Base-by-base conservation (phyloP, 148 eudicot genomes). In the Simmondsia chinensis region DNA sequence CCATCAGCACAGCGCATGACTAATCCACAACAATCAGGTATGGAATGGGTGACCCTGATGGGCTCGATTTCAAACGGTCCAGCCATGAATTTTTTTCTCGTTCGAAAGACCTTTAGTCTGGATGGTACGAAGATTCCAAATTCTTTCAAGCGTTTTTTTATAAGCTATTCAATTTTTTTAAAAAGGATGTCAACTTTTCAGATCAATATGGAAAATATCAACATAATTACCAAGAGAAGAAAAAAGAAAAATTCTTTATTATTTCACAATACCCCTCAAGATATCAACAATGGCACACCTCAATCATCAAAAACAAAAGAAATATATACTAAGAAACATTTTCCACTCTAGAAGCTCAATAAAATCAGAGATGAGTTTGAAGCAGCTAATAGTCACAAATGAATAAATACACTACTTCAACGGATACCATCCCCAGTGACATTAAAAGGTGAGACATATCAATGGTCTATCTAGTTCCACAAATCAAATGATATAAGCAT, bases 1-100 rank as follows among this genome's bases (percentile, higher is more conserved):
- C 97, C 97, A 72, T 91, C 97, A 63, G 95, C 62, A 59, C 97
- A 91, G 34, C 97, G 94, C 52, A 91, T 70, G 61, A 91, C 94
- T 70, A 91, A 60, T 47, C 97, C 97, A 69, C 74, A 79, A 63
- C 97, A 91, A 79, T 91, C 97, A 41, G 97, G 97, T 51, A 91
- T 91, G 33, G 97, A 85, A 70, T 91, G 97, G 41, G 97, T 91
- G 15, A 91, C 97, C 49, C 88, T 70, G 31, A 91, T 76, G 25
- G 97, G 97, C 61, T 91, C 97, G 49, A 91, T 72, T 61, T 91
- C 95, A 64, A 91, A 91, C 42, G 97, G 97, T 33, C 97, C 97
- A 14, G 97, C 97, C 31, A 23, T 63, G 60, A 91, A 91, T 66
- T 54, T 79, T 56, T 43, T 91, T 59, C 65, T 75, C 18, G 83